phyloP scores from a whole-genome alignment of 192 early-diverging fungal genomes.

The Haplosporangium gracile region DNA sequence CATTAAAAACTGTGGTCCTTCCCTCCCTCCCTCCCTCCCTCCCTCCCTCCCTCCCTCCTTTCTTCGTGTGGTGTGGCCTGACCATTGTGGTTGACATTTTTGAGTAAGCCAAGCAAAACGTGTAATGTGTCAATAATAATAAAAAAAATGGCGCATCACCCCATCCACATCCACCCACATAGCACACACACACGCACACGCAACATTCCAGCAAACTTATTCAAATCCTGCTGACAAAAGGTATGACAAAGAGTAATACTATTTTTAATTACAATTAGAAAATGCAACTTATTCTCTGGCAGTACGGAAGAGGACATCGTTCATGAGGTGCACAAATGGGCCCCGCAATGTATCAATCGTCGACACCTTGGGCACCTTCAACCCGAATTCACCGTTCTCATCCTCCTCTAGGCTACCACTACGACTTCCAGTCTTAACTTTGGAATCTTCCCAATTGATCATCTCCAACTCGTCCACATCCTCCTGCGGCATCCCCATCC shows the following conservation, averaged over 20 bases:
- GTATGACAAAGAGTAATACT: too few species aligned
- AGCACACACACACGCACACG: not conserved
- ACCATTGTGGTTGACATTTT: too few species aligned
- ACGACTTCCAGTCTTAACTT: not conserved
- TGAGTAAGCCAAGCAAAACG: too few species aligned
- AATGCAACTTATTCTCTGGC: conserved; percentile 2
- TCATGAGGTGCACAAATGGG: conserved; percentile 25
- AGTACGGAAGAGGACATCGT: conserved; percentile 14
- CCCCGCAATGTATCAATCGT: not conserved
- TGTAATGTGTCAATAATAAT: not conserved
- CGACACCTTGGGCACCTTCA: conserved; percentile 20
- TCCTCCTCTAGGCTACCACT: not conserved
- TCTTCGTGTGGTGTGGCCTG: too few species aligned
- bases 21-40: too few species aligned
- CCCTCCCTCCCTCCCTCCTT: too few species aligned
- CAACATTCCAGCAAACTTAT: too few species aligned
- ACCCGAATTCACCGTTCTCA: conserved; percentile 5
- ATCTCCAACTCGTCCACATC: conserved; percentile 58
- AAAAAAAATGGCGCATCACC: too few species aligned
- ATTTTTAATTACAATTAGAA: not conserved
- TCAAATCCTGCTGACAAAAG: not conserved
- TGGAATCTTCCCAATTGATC: conserved; percentile 23
- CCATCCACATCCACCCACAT: not conserved
- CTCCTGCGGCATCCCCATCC: conserved; percentile 26
- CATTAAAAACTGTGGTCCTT: too few species aligned